These are phyloP conservation scores for Penicillium psychrosexuale DNA, from an alignment of 2,329 filamentous ascomycete species.

Conservation along the genomic window DNA sequence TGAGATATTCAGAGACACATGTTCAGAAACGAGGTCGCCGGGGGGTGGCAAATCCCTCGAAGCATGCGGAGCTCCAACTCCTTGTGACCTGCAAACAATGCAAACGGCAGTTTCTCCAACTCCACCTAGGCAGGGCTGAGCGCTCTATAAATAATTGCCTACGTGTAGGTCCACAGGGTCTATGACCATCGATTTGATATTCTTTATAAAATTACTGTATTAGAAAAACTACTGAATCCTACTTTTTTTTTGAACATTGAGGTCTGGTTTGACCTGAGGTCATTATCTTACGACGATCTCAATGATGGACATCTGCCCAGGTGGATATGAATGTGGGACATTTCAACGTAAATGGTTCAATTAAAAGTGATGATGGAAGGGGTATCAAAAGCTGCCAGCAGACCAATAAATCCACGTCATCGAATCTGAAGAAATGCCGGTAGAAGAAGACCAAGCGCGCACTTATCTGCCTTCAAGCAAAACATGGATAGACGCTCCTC, in stretches of 20 bases:
- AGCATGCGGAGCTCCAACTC: conserved; percentile 20
- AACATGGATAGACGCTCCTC: not conserved
- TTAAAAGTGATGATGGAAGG: not conserved
- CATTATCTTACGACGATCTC: not conserved
- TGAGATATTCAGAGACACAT: conserved; percentile 3
- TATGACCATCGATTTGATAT: not conserved
- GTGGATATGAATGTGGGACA: not conserved
- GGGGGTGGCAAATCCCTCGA: conserved; percentile 26
- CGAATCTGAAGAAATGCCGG: not conserved
- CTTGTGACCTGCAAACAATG: conserved; percentile 23
- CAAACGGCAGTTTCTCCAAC: conserved; percentile 19
- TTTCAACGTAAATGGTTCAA: not conserved
- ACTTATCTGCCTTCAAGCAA: not conserved
- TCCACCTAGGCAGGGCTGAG: not conserved
- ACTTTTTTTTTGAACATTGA: not conserved
- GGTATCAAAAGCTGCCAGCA: conserved; percentile 10
- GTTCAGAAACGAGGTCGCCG: conserved; percentile 6
- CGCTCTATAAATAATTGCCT: not conserved
- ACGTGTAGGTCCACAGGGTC: not conserved
- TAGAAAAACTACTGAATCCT: not conserved
- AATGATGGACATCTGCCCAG: not conserved
- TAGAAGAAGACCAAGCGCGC: not conserved
- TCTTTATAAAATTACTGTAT: not conserved
- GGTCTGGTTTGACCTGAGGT: not conserved
- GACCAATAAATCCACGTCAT: not conserved